Conservation (phyloP, 116 monocot genomes). For the Dioscorea cayenensis region DNA sequence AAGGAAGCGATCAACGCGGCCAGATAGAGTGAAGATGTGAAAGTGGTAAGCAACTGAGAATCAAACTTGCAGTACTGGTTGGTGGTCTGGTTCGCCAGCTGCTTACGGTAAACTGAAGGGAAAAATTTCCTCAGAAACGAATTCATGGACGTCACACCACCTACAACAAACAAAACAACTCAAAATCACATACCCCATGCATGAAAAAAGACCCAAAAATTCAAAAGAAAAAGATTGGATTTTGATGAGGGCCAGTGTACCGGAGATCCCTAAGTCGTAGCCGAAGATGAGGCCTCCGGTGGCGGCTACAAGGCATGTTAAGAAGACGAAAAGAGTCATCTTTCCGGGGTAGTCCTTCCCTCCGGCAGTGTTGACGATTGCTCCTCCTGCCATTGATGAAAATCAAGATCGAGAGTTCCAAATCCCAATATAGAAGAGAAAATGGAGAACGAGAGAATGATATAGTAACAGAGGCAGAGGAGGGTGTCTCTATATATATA, state of each 20-base stretch:
- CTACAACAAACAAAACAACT: conserved; percentile 6
- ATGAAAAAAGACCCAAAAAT: not conserved
- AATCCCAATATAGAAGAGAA: not conserved
- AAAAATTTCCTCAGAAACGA: conserved; percentile 52
- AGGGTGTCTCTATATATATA: not conserved
- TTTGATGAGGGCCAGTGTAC: not conserved
- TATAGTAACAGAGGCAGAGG: no score
- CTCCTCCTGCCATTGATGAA: conserved; percentile 9
- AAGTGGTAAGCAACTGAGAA: conserved; percentile 40
- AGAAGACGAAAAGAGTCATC: conserved; percentile 10
- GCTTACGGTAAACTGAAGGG: conserved; percentile 37
- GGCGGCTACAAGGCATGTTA: conserved; percentile 4
- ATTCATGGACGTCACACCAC: conserved; percentile 51
- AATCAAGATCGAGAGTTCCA: not conserved
- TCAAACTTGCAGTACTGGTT: conserved; percentile 63
- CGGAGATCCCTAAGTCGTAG: conserved; percentile 1
- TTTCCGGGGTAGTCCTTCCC: conserved; percentile 7
- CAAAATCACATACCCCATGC: not conserved
- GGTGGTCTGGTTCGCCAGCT: conserved; percentile 15
- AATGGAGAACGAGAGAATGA: not conserved
- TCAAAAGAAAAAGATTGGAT: not conserved
- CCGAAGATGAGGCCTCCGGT: conserved; percentile 12
- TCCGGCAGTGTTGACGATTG: not conserved
- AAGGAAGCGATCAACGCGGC: conserved; percentile 50
- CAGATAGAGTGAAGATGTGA: conserved; percentile 58